A percentile compares a stretch with the other conserved stretches of the same genome.
phyloP scores from a whole-genome alignment of 2,329 filamentous ascomycete species.

The Fusarium sp. region DNA sequence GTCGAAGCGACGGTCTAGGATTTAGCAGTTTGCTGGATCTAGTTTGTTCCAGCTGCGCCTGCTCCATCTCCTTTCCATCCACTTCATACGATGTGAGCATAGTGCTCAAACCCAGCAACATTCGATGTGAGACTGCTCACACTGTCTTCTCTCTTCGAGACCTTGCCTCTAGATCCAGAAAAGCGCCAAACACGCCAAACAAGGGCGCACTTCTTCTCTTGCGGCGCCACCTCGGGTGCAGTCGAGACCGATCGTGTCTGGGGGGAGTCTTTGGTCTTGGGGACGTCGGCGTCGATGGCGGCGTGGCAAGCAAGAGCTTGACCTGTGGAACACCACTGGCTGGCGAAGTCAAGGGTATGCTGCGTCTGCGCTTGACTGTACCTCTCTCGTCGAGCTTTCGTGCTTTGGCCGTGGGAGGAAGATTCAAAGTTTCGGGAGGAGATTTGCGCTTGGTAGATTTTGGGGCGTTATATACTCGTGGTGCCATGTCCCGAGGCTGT shows the following conservation, averaged over 20 bases:
- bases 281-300: not conserved
- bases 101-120: not conserved
- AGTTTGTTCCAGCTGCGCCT: not conserved
- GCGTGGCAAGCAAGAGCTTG: slow-evolving; percentile 22
- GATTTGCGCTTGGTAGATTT: not conserved
- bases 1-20: not conserved
- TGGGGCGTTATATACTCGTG: slow-evolving; percentile 10
- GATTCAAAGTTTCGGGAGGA: not conserved
- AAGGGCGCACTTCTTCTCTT: not conserved
- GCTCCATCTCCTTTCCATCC: not conserved
- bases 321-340: slow-evolving; percentile 14
- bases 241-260: slow-evolving; percentile 6
- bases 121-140: not conserved
- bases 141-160: not conserved
- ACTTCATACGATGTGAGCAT: not conserved
- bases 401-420: not conserved
- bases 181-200: not conserved
- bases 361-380: slow-evolving; percentile 11
- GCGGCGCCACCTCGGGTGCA: slow-evolving; percentile 14
- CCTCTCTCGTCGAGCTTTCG: not conserved
- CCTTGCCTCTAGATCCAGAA: not conserved
- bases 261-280: not conserved
- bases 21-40: not conserved
- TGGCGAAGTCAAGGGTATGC: slow-evolving; percentile 17
- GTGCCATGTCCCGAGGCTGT: not conserved